Conservation (phyloP, 495 filamentous ascomycete species). For the Arthonia radiata region DNA sequence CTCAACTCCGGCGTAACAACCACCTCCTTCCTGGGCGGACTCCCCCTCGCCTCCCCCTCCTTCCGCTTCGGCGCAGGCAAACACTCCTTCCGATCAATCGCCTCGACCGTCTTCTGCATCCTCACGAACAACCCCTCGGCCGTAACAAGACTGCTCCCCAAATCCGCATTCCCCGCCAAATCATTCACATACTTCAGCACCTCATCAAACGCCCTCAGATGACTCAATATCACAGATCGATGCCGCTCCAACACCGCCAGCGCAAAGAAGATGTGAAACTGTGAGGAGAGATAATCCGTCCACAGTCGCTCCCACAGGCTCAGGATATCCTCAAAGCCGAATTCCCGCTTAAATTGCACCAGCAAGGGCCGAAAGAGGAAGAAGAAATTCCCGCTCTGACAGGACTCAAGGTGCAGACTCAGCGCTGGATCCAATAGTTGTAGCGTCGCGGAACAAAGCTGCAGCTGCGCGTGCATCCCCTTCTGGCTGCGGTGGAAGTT, state of each 20-base stretch:
- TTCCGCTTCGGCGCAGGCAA: conserved; percentile 34
- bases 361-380: conserved; percentile 98
- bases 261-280: conserved; percentile 86
- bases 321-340: conserved; percentile 64
- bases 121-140: conserved; percentile 73
- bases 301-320: conserved; percentile 82
- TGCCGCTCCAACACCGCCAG: conserved; percentile 92
- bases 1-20: conserved; percentile 68
- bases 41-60: conserved; percentile 7
- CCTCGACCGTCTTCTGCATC: conserved; percentile 68
- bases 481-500: conserved; percentile 92
- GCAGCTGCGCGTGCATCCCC: conserved; percentile 78
- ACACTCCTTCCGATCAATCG: conserved; percentile 62
- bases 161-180: conserved; percentile 74
- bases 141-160: conserved; percentile 56
- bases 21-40: conserved; percentile 21
- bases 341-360: conserved; percentile 97
- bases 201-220: conserved; percentile 87
- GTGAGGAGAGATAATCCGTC: conserved; percentile 73
- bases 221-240: conserved; percentile 76
- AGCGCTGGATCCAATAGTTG: conserved; percentile 91
- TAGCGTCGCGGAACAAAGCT: conserved; percentile 76
- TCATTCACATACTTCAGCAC: conserved; percentile 98
- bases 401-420: conserved; percentile 66
- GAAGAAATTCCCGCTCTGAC: conserved; percentile 94